Percentiles rank a stretch among this genome's conserved stretches.
These are phyloP conservation scores for Cyberlindnera subsufficiens DNA, from an alignment of 805 yeast species.

Conservation along the genomic window DNA sequence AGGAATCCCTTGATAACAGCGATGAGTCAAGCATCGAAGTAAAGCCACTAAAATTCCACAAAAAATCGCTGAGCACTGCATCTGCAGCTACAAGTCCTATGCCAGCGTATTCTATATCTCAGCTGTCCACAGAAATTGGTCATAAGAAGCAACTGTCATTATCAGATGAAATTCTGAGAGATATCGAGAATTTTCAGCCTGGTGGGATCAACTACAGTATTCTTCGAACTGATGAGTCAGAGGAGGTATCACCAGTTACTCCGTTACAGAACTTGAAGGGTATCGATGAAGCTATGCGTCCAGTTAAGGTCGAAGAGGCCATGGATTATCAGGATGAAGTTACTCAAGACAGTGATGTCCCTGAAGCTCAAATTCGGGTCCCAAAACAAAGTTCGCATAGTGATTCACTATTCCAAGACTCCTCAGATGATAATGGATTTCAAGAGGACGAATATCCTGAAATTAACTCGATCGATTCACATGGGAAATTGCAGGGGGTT, in stretches of 20 bases:
- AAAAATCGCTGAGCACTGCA: conserved; percentile 14
- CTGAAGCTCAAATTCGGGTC: not conserved
- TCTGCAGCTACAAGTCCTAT: conserved; percentile 7
- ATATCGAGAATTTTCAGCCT: conserved; percentile 21
- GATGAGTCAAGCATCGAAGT: conserved; percentile 11
- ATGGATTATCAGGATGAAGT: not conserved
- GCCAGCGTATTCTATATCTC: not conserved
- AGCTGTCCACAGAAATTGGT: not conserved
- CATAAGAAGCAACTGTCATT: conserved; percentile 22
- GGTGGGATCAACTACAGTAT: conserved; percentile 4
- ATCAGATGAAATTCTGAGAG: conserved; percentile 24
- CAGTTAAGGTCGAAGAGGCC: not conserved
- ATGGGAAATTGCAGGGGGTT: too few species aligned
- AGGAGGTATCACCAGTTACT: conserved; percentile 17
- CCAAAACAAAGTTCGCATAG: not conserved
- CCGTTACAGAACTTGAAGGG: conserved; percentile 9
- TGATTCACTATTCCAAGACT: conserved; percentile 16
- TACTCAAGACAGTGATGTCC: too few species aligned
- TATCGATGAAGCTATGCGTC: not conserved
- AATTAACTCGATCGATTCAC: too few species aligned
- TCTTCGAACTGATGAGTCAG: conserved; percentile 5
- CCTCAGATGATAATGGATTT: conserved; percentile 10
- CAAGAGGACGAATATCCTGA: too few species aligned
- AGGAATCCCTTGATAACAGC: not conserved
- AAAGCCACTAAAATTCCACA: conserved; percentile 20